A percentile compares a stretch with the other conserved stretches of the same genome.
These are phyloP conservation scores for Corynespora cassiicola DNA, from an alignment of 2,329 filamentous ascomycete species.

Conservation along the genomic window DNA sequence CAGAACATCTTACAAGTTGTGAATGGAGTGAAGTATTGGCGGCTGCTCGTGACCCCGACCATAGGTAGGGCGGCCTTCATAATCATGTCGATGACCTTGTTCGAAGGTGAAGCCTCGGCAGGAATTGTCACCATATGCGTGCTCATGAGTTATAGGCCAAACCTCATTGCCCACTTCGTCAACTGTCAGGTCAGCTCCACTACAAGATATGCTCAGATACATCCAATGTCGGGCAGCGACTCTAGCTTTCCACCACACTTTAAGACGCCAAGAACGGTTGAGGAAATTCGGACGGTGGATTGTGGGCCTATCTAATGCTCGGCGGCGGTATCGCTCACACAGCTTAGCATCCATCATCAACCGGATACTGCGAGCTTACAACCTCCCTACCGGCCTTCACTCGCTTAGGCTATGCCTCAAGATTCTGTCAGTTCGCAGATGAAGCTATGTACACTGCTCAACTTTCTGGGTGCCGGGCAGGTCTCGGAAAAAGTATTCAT, in stretches of 20 bases:
- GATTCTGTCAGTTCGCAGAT: conserved; percentile 20
- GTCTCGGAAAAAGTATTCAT: conserved; percentile 17
- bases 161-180: conserved; percentile 29
- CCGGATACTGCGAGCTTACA: conserved; percentile 36
- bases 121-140: background rate
- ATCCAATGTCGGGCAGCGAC: conserved; percentile 39
- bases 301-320: conserved; percentile 10
- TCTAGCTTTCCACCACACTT: conserved; percentile 41
- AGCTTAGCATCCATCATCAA: conserved; percentile 32
- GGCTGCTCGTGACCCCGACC: conserved; percentile 18
- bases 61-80: conserved; percentile 13
- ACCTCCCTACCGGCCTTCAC: conserved; percentile 25
- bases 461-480: conserved; percentile 30
- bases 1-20: too few relatives aligned
- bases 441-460: conserved; percentile 30
- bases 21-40: too few relatives aligned
- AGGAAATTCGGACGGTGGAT: conserved; percentile 32
- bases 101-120: conserved; percentile 14
- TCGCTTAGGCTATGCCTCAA: conserved; percentile 18
- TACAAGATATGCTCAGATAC: conserved; percentile 30
- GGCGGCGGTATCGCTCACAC: conserved; percentile 1
- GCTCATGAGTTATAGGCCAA: conserved; percentile 19
- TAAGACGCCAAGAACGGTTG: conserved; percentile 22
- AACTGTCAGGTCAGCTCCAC: conserved; percentile 31
- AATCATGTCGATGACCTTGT: conserved; percentile 24